Conservation (phyloP, 768 basidiomycete genomes). For the Tricholoma flavovirens region DNA sequence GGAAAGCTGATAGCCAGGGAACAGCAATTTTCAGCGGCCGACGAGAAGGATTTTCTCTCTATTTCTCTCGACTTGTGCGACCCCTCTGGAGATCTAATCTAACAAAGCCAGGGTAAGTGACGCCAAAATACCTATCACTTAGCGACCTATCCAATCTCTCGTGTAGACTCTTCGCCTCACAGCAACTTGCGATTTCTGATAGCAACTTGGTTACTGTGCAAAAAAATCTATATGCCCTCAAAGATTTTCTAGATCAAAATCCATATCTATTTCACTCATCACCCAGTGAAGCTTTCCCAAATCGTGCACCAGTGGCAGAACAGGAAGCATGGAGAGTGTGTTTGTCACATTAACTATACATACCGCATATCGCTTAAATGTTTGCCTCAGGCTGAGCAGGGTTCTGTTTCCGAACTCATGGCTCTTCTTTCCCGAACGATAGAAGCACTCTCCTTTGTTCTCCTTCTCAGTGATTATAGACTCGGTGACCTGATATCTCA, state of each 20-base stretch:
- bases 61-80: conserved; percentile 78
- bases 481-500: conserved; percentile 78
- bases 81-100: conserved; percentile 86
- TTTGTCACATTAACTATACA: conserved; percentile 2
- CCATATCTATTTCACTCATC: conserved; percentile 81
- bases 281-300: conserved; percentile 60
- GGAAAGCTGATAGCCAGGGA: conserved; percentile 58
- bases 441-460: conserved; percentile 90
- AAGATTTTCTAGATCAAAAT: conserved; percentile 73
- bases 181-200: conserved; percentile 62
- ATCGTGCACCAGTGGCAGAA: conserved; percentile 55
- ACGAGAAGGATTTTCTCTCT: conserved; percentile 82
- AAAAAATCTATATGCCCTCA: conserved; percentile 71
- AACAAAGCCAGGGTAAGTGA: conserved; percentile 52
- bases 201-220: conserved; percentile 62
- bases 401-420: conserved; percentile 72
- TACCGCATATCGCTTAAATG: conserved; percentile 8
- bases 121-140: neutral
- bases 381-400: conserved; percentile 63
- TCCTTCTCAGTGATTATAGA: conserved; percentile 88
- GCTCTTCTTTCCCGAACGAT: conserved; percentile 77
- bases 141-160: neutral
- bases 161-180: conserved; percentile 36
- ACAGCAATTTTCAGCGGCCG: conserved; percentile 80
- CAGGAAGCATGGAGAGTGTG: conserved; percentile 87